Conservation (phyloP, 768 basidiomycete genomes). For the Termitomyces sp. region DNA sequence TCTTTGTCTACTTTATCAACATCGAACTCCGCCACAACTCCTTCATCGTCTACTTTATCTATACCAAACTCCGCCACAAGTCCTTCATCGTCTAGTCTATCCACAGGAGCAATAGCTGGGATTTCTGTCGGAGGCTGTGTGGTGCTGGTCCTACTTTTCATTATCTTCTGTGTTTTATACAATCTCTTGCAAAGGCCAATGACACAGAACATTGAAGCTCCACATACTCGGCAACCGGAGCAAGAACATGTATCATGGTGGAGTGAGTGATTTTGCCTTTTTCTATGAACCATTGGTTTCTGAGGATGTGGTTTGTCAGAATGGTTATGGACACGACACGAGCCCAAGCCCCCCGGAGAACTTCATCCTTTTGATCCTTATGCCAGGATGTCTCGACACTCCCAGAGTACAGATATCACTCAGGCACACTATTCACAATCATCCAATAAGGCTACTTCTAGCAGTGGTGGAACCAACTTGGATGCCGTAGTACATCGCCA, state of each 20-base stretch:
- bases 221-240: neutral
- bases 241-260: neutral
- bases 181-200: neutral
- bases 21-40: neutral
- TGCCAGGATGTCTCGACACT: neutral
- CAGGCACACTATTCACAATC: neutral
- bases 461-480: neutral
- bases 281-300: neutral
- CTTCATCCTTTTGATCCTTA: slow-evolving; percentile 4
- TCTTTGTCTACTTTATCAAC: neutral
- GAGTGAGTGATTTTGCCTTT: neutral
- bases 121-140: slow-evolving; percentile 3
- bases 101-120: slow-evolving; percentile 4
- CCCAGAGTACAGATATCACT: neutral
- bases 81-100: neutral
- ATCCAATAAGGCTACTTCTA: neutral
- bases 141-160: slow-evolving; percentile 1
- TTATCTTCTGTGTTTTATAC: neutral
- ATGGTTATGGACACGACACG: neutral
- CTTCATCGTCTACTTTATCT: neutral
- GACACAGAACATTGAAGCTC: no score
- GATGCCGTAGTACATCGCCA: neutral
- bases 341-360: neutral
- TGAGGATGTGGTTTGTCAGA: neutral
- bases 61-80: neutral